phyloP scores from a whole-genome alignment of 169 alveolate species.

The Plasmodium knowlesi region DNA sequence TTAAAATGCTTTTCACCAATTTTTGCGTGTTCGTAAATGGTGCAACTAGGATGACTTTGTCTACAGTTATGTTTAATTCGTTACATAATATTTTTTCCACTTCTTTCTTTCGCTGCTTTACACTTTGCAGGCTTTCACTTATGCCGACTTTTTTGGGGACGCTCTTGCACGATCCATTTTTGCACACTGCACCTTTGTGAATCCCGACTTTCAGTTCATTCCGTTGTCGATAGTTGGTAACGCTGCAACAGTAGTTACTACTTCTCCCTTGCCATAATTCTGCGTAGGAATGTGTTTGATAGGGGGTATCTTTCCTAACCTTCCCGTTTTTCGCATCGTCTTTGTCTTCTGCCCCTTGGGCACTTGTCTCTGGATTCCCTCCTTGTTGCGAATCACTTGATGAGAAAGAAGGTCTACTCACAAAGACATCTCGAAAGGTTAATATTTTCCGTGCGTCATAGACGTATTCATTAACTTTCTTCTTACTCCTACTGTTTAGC shows the following conservation, averaged over 20 bases:
- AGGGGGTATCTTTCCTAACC: background rate
- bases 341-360: background rate
- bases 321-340: background rate
- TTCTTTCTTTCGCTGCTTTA: background rate
- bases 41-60: slow-evolving; percentile 49
- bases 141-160: background rate
- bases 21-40: slow-evolving; percentile 74
- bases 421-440: slow-evolving; percentile 26
- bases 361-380: background rate
- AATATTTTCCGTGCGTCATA: slow-evolving; percentile 63
- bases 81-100: background rate
- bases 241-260: background rate
- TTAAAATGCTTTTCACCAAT: slow-evolving; percentile 52
- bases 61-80: slow-evolving; percentile 34
- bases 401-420: background rate
- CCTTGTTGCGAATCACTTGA: no score
- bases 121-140: background rate
- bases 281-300: background rate
- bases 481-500: slow-evolving; percentile 16
- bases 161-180: background rate
- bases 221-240: background rate
- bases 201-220: background rate
- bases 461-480: slow-evolving; percentile 38
- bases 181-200: background rate
- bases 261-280: background rate